Percentiles rank a stretch among this genome's conserved stretches.
Evolutionary conservation across 1,139 yeast genomes (phyloP).

Genomic region (Yamadazyma buinensis): DNA sequence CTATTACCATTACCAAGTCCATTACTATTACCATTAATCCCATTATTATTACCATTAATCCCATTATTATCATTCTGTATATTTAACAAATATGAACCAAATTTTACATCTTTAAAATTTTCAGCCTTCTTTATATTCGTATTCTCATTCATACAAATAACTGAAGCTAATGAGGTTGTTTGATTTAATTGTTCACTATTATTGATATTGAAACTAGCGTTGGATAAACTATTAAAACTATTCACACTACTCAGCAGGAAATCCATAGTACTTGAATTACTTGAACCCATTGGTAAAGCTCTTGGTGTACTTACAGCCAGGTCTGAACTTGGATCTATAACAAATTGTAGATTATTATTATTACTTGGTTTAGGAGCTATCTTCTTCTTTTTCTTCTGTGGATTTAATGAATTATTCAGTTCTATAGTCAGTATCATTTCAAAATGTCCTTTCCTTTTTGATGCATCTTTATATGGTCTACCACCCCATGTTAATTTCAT

Average conservation of each 20-base stretch:
- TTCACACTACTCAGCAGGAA: not conserved
- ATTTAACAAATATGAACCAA: too few relatives aligned
- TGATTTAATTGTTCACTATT: not conserved
- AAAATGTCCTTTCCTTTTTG: conserved; percentile 24
- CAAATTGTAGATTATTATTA: not conserved
- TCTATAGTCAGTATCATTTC: not conserved
- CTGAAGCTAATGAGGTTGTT: not conserved
- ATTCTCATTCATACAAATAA: too few relatives aligned
- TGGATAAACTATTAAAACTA: not conserved
- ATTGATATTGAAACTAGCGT: conserved; percentile 1
- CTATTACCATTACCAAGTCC: too few relatives aligned
- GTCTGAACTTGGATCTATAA: conserved; percentile 1
- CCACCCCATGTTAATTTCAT: conserved; percentile 77
- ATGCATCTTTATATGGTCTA: conserved; percentile 48
- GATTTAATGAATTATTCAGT: not conserved
- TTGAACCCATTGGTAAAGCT: not conserved
- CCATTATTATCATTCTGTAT: too few relatives aligned
- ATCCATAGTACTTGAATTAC: not conserved
- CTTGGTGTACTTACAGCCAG: not conserved
- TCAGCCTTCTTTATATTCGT: too few relatives aligned
- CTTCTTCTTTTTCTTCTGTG: conserved; percentile 1
- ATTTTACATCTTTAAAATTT: too few relatives aligned
- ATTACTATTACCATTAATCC: too few relatives aligned
- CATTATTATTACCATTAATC: too few relatives aligned
- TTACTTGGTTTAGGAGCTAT: not conserved